Conservation (phyloP, 495 filamentous ascomycete genomes). For the Lasiosphaeria miniovina region DNA sequence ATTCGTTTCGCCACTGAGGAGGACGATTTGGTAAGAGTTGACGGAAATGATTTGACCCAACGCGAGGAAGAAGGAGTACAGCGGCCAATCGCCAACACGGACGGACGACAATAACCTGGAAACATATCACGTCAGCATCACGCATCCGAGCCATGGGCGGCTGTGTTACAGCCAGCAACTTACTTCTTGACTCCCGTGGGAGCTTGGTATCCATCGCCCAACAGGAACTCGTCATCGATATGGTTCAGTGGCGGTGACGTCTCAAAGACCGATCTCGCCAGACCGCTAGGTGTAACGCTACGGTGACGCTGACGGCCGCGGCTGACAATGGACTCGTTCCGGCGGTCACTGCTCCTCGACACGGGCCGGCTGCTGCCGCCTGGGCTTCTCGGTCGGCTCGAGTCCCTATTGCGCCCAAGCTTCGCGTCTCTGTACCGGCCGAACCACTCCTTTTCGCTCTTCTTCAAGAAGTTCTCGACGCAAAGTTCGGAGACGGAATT, state of each 20-base stretch:
- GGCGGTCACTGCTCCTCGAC: constrained; percentile 20
- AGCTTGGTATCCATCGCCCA: constrained; percentile 62
- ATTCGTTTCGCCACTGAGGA: constrained; percentile 58
- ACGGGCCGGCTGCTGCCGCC: constrained; percentile 20
- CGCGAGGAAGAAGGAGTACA: constrained; percentile 68
- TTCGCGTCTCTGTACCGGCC: constrained; percentile 55
- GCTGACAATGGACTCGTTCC: constrained; percentile 31
- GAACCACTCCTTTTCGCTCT: constrained; percentile 66
- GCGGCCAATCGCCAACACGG: constrained; percentile 60
- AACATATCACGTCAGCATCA: not conserved
- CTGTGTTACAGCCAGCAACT: constrained; percentile 3
- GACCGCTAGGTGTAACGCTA: constrained; percentile 29
- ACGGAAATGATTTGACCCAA: constrained; percentile 66
- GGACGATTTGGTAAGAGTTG: constrained; percentile 67
- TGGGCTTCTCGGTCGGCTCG: constrained; percentile 17
- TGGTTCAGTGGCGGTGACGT: constrained; percentile 23
- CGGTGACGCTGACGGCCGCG: constrained; percentile 31
- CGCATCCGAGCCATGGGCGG: not conserved
- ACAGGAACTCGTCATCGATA: constrained; percentile 53
- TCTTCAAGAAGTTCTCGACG: constrained; percentile 60
- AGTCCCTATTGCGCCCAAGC: constrained; percentile 41
- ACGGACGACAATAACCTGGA: constrained; percentile 32
- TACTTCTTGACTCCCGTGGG: constrained; percentile 61
- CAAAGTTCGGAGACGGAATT: constrained; percentile 55
- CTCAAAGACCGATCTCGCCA: constrained; percentile 32